A percentile compares a stretch with the other conserved stretches of the same genome.
Conservation (phyloP, 768 basidiomycete genomes). For the Trametes meyenii region DNA sequence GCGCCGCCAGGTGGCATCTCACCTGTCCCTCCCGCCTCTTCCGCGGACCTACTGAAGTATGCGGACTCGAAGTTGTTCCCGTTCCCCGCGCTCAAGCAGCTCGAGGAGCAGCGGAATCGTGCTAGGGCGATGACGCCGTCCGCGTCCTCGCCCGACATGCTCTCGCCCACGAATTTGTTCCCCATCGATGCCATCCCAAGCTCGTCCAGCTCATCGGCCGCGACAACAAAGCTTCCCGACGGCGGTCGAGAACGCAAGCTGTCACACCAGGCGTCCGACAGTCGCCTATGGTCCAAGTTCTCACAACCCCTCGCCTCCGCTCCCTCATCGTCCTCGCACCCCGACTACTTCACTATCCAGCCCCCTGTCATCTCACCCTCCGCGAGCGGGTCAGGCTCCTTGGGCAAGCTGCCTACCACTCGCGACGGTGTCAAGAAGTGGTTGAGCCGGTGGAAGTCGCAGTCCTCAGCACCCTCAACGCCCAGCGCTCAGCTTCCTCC, state of each 20-base stretch:
- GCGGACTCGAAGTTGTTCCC: conserved; percentile 82
- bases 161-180: conserved; percentile 45
- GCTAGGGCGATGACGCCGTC: conserved; percentile 53
- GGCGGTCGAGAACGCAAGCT: conserved; percentile 60
- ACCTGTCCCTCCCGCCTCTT: conserved; percentile 76
- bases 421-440: conserved; percentile 81
- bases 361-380: conserved; percentile 16
- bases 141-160: conserved; percentile 52
- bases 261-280: conserved; percentile 72
- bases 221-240: conserved; percentile 51
- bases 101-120: conserved; percentile 73
- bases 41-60: conserved; percentile 73
- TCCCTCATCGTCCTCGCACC: conserved; percentile 50
- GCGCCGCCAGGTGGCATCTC: conserved; percentile 59
- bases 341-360: conserved; percentile 31
- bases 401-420: conserved; percentile 65
- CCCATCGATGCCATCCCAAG: conserved; percentile 46
- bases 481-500: conserved; percentile 26
- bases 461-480: conserved; percentile 42
- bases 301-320: conserved; percentile 43
- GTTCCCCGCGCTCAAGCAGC: conserved; percentile 82
- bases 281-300: conserved; percentile 60
- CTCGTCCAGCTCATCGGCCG: conserved; percentile 50
- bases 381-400: conserved; percentile 46
- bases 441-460: conserved; percentile 60